Evolutionary conservation across 176 grass and related monocot species (phyloP), one percentile per base, ranked within the genome.

Genomic region (Phragmites australis): DNA sequence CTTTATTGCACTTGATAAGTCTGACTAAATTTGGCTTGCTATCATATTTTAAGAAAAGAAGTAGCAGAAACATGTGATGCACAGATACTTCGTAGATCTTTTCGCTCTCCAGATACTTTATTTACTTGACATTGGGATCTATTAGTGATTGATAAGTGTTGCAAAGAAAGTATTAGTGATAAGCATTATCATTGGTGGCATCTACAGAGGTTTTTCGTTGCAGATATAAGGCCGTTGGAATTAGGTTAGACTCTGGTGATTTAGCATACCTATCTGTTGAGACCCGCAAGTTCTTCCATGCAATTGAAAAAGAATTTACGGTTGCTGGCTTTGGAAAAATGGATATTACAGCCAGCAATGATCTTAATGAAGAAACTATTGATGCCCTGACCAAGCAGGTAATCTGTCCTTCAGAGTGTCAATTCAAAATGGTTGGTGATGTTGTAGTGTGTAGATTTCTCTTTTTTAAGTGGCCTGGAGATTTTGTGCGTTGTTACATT

Each of bases 341-440:
- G 44, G 87, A 58, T 75, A 93, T 98, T 71, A 91, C 90, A 41
- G 95, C 95, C 48, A 98, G 95, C 82, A 97, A 97, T 75, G 95
- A 97, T 68, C 86, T 97, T 27, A 94, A 97, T 83, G 95, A 97
- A 75, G 95, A 98, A 98, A 98, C 95, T 59, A 93, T 98, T 78
- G 95, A 98, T 91, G 95, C 95, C 29, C 76, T 98, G 57, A 98
- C 94, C 95, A 98, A 98, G 75, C 92, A 98, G 95, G 95, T 98
- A 88, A 79, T 27, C 19, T 50, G 5, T 49, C 58, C n/a, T 68
- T 57, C 14, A 47, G 5, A 43, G 8, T 47, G 65, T 22, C n/a
- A 70, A 77, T 72, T n/a, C 40, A 77, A 32, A 62, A 45, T 77
- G 32, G 34, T 61, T 87, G 22, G 30, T 41, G 31, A 27, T 71